Evolutionary conservation across 2,329 filamentous ascomycete species (phyloP), one percentile per base, ranked within the genome.

Genomic region (Sclerotinia borealis): DNA sequence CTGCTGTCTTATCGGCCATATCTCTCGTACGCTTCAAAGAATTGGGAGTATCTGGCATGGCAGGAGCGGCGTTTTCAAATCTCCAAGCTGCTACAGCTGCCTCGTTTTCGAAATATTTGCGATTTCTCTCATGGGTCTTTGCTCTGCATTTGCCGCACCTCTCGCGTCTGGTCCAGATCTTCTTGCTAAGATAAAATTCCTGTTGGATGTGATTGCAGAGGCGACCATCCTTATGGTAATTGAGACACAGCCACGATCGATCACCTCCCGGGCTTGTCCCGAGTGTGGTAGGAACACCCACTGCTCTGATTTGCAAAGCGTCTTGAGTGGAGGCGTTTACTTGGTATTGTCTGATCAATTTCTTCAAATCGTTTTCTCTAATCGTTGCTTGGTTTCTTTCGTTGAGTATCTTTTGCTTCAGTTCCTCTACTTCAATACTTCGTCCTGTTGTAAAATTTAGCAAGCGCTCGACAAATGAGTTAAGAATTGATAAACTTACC

Each of bases 331-430:
- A 36, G n/a, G 41, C 27, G 22, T 34, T 51, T 34, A 31, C n/a
- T 41, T 50, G 37, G 9, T 34, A 41, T 15, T 37, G 36, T 39
- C 15, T 63, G 17, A 50, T 27, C 10, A 17, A 13, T 13, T 72
- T 88, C 87, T 67, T 90, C 90, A 76, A 88, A 90, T 76, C 88
- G 90, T 76, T 48, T 39, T 62, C 60, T 62, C 31, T 45, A 15
- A 39, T 25, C 13, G 29, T 19, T 6, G 50, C 60, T 58, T 58
- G 50, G 1, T 39, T n/a, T 49, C 51, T 56, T 48, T 62, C 51
- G 15, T 34, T 50, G 10, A 48, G n/a, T 4, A 62, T 36, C 36
- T 22, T 37, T 36, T 58, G 47, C 19, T 62, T 56, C 41, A 62
- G 39, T 39, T 47, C 17, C 19, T 62, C 51, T 19, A 62, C 41